Base-by-base conservation (phyloP, 2,329 filamentous ascomycete species). In the Cadophora sp. region DNA sequence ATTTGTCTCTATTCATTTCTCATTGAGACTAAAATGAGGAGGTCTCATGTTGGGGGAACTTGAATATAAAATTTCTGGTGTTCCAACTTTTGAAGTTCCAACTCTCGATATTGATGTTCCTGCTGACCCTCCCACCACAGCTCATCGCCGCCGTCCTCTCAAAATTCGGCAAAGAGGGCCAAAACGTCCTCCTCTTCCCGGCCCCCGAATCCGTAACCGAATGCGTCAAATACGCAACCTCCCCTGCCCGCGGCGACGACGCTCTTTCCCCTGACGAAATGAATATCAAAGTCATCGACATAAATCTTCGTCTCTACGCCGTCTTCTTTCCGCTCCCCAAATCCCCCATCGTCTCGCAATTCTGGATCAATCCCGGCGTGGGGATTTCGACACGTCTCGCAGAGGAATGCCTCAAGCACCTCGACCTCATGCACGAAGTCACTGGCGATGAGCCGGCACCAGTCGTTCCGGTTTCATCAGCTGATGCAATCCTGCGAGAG, bases 301-400 rank as follows among this genome's bases (percentile, higher is more conserved):
- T 73, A n/a, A 37, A 69, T 7, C 40, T 66, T n/a, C 77, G 83
- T 1, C 67, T 86, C 9, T 86, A 83, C 67, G 76, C 79, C n/a
- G 76, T 85, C 43, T 76, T 80, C 8, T 84, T 79, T 66, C 81
- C 81, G 3, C 67, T 75, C 1, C 65, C 70, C 22, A 79, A 82
- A 53, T 76, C 75, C 16, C 76, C 76, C 19, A 80, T 78, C 26
- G 75, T 83, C 31, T 75, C 81, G 22, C 79, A 79, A 4, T 79
- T 81, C 46, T 87, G 85, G 85, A 79, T 80, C 66, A 80, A 81
- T 43, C 77, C 80, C 2, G 85, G 85, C 0, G 73, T 80, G 0
- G 84, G 84, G 0, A 76, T 86, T n/a, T 82, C 81, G 14, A 80
- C 82, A 29, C 79, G 85, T 0, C 74, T 82, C 0, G 81, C 82